phyloP scores from a whole-genome alignment of 2,329 filamentous ascomycete species.

The Sporothrix variecibatus region DNA sequence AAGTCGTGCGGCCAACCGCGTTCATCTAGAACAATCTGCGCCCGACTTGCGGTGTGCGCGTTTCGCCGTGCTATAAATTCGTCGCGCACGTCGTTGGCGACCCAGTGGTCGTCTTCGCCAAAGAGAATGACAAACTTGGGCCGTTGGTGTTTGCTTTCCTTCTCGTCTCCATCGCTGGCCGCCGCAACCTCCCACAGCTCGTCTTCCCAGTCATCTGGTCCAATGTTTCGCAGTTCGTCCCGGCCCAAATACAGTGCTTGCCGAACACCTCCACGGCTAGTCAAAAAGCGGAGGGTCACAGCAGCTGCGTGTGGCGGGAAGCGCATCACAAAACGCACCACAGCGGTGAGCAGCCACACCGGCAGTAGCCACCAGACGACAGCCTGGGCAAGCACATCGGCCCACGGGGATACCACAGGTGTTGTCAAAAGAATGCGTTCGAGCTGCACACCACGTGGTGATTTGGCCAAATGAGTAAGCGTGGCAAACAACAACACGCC shows the following conservation, averaged over 20 bases:
- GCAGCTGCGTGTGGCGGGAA: constrained; percentile 53
- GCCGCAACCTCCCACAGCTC: constrained; percentile 55
- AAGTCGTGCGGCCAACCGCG: constrained; percentile 61
- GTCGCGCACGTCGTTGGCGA: constrained; percentile 57
- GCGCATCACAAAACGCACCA: constrained; percentile 45
- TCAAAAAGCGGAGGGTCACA: constrained; percentile 56
- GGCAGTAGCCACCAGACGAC: constrained; percentile 49
- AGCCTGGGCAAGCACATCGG: constrained; percentile 44
- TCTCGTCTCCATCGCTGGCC: constrained; percentile 20
- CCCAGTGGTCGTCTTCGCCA: constrained; percentile 63
- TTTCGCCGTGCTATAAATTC: constrained; percentile 51
- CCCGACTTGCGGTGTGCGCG: constrained; percentile 41
- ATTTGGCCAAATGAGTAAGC: constrained; percentile 68
- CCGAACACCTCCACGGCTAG: constrained; percentile 58
- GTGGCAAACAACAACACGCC: constrained; percentile 74
- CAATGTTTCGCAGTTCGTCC: constrained; percentile 62
- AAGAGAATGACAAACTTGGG: constrained; percentile 63
- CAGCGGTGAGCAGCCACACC: constrained; percentile 42
- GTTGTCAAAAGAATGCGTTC: constrained; percentile 46
- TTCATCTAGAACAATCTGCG: constrained; percentile 57
- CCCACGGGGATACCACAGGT: constrained; percentile 45
- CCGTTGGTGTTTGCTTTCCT: constrained; percentile 11
- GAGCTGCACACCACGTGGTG: constrained; percentile 59
- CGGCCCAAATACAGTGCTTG: constrained; percentile 61
- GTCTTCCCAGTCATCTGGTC: constrained; percentile 60